Conservation (phyloP, 257 asterid genomes). For the Lithospermum erythrorhizon region DNA sequence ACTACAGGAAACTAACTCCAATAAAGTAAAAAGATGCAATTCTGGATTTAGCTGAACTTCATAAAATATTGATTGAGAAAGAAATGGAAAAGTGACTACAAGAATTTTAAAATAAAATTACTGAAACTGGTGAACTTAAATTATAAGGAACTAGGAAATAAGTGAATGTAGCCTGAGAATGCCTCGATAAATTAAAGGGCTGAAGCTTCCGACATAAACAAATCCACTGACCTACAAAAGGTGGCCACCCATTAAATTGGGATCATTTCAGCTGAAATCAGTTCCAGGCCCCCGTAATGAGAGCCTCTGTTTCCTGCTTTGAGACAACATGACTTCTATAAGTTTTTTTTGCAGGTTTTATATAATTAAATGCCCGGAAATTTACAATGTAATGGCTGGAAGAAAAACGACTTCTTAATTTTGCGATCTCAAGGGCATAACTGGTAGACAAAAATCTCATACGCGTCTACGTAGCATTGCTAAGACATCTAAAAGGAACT, state of each 20-base stretch:
- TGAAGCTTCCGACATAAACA: conserved; percentile 45
- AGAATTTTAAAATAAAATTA: not conserved
- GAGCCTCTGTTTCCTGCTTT: conserved; percentile 94
- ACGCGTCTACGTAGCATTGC: conserved; percentile 25
- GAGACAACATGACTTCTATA: conserved; percentile 72
- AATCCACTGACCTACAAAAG: conserved; percentile 71
- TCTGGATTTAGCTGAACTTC: conserved; percentile 21
- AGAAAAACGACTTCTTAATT: conserved; percentile 43
- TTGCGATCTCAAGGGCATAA: conserved; percentile 30
- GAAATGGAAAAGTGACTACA: conserved; percentile 23
- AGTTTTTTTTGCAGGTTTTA: conserved; percentile 44
- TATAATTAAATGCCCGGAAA: conserved; percentile 40
- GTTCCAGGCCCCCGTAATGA: conserved; percentile 93
- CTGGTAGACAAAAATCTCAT: conserved; percentile 20
- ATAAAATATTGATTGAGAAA: conserved; percentile 12
- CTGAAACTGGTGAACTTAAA: conserved; percentile 10
- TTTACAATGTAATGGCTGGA: conserved; percentile 45
- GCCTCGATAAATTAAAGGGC: conserved; percentile 51
- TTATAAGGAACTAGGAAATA: conserved; percentile 30
- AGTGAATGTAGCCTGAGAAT: conserved; percentile 26
- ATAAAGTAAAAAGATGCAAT: conserved; percentile 13
- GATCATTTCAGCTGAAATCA: conserved; percentile 84
- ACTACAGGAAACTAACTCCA: conserved; percentile 5
- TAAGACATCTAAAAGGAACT: conserved; percentile 25
- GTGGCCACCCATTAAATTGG: conserved; percentile 86